Evolutionary conservation across 148 eudicot genomes (phyloP).

Genomic region (Silene uniflora): DNA sequence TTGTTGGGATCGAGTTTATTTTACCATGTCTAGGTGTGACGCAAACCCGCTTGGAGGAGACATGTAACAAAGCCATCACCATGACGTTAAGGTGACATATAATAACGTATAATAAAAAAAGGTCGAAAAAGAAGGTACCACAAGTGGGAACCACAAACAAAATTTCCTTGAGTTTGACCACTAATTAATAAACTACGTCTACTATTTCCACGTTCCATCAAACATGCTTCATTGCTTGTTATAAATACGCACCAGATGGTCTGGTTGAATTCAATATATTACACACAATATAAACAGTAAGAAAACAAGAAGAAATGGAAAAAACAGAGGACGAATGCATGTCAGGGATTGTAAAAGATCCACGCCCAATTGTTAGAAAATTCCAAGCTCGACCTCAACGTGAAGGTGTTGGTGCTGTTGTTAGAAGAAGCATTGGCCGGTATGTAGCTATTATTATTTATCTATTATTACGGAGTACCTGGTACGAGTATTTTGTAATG

Average conservation of each 20-base stretch:
- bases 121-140: conserved; percentile 21
- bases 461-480: no score
- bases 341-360: conserved; percentile 3
- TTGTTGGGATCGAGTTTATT: no score
- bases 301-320: conserved; percentile 6
- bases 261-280: not conserved
- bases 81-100: conserved; percentile 16
- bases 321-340: conserved; percentile 15
- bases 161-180: conserved; percentile 21
- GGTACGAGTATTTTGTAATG: no score
- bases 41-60: not conserved
- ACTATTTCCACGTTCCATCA: not conserved
- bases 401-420: conserved; percentile 81
- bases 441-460: not conserved
- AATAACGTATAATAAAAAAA: not conserved
- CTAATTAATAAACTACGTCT: not conserved
- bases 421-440: conserved; percentile 88
- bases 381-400: conserved; percentile 75
- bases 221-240: conserved; percentile 13
- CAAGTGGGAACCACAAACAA: conserved; percentile 16
- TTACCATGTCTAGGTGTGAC: no score
- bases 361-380: conserved; percentile 55
- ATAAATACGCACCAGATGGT: not conserved
- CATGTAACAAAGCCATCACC: conserved; percentile 12
- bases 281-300: not conserved